Evolutionary conservation across 139 green algal species (phyloP).

Genomic region (Diplosphaera chodatii): DNA sequence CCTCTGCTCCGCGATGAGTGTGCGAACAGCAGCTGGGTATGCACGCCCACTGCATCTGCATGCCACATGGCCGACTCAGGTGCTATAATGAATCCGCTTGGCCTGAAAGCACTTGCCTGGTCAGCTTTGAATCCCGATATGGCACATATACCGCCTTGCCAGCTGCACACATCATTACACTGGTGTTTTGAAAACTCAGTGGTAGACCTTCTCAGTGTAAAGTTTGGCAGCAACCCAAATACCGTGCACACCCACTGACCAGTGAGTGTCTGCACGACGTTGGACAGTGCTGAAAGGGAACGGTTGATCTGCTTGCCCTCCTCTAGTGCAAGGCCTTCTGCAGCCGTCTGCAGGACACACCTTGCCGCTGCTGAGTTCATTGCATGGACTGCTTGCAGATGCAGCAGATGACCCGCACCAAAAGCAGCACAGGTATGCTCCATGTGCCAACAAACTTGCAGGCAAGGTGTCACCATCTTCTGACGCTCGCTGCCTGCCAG

Average conservation of each 20-base stretch:
- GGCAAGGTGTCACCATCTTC: slow-evolving; percentile 4
- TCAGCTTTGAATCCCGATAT: slow-evolving; percentile 62
- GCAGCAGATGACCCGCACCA: no score
- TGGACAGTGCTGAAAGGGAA: slow-evolving; percentile 57
- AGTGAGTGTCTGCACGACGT: slow-evolving; percentile 73
- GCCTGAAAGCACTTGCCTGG: no score
- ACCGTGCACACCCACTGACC: slow-evolving; percentile 15
- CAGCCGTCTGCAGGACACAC: slow-evolving; percentile 29
- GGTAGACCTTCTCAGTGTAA: slow-evolving; percentile 8
- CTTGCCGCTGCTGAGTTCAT: no score
- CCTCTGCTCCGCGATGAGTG: no score
- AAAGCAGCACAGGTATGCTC: no score
- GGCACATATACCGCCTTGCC: slow-evolving; percentile 36
- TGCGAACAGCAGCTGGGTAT: no score
- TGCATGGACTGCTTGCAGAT: no score
- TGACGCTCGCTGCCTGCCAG: slow-evolving; percentile 69
- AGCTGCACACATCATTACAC: neutral
- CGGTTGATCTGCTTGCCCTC: slow-evolving; percentile 83
- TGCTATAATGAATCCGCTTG: no score
- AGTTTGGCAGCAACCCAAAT: no score
- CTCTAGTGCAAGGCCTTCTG: slow-evolving; percentile 42
- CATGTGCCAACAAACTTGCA: no score
- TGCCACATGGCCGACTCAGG: no score
- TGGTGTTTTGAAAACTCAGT: slow-evolving; percentile 20
- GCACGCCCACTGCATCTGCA: no score